A percentile compares a stretch with the other conserved stretches of the same genome.
These are phyloP conservation scores for Ophiobolus disseminans DNA, from an alignment of 2,329 filamentous ascomycete species.

Conservation along the genomic window DNA sequence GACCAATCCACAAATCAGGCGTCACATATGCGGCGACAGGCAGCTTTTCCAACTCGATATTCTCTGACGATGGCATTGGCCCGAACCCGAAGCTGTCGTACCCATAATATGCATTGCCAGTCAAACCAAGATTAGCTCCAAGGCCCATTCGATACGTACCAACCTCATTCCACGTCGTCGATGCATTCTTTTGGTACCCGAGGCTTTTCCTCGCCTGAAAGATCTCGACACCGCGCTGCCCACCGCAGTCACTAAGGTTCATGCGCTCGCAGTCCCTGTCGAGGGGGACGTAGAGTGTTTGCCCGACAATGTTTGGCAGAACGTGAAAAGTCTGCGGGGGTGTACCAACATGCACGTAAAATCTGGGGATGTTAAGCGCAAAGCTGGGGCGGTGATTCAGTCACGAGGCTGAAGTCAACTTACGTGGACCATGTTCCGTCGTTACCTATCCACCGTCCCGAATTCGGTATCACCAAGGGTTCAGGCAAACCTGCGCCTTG, in stretches of 20 bases:
- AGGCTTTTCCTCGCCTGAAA: slow-evolving; percentile 2
- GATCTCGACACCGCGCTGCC: slow-evolving; percentile 12
- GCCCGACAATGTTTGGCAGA: slow-evolving; percentile 26
- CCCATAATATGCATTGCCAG: slow-evolving; percentile 69
- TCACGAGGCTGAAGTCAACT: background rate
- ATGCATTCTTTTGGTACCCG: slow-evolving; percentile 18
- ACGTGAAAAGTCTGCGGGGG: slow-evolving; percentile 36
- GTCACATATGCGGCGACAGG: slow-evolving; percentile 44
- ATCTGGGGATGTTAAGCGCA: slow-evolving; percentile 13
- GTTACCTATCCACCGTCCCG: slow-evolving; percentile 21
- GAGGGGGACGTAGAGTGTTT: slow-evolving; percentile 32
- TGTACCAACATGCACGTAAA: slow-evolving; percentile 33
- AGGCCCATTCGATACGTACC: slow-evolving; percentile 67
- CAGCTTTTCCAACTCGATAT: slow-evolving; percentile 21
- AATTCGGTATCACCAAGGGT: slow-evolving; percentile 11
- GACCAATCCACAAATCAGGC: slow-evolving; percentile 50
- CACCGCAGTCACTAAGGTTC: slow-evolving; percentile 43
- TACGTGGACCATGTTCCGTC: slow-evolving; percentile 34
- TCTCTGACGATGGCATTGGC: slow-evolving; percentile 30
- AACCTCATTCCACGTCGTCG: slow-evolving; percentile 59
- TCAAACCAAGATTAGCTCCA: slow-evolving; percentile 59
- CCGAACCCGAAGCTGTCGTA: slow-evolving; percentile 54
- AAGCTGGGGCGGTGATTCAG: background rate
- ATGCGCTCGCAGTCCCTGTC: slow-evolving; percentile 55
- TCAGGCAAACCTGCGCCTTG: background rate